These are phyloP conservation scores for Leishmania braziliensis DNA, from an alignment of 208 protist species.

Conservation along the genomic window DNA sequence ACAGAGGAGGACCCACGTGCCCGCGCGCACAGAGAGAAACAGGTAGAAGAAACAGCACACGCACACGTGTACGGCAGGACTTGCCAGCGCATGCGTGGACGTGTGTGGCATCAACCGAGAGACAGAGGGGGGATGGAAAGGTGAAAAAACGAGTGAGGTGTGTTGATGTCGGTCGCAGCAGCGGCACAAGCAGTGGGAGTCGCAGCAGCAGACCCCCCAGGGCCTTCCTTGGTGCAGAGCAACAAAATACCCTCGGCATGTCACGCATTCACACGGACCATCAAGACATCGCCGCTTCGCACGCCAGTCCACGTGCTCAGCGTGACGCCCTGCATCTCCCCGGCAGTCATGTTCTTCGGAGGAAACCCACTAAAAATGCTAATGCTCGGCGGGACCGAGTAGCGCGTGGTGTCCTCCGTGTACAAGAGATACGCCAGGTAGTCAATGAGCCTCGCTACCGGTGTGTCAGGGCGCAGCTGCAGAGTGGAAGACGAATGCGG, in stretches of 20 bases:
- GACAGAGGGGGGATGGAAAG: background rate
- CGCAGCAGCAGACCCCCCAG: conserved; percentile 2
- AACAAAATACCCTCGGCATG: background rate
- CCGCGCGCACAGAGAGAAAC: background rate
- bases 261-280: conserved; percentile 48
- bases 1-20: background rate
- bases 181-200: background rate
- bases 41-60: background rate
- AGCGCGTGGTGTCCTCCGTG: conserved; percentile 40
- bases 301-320: conserved; percentile 45
- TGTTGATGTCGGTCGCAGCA: background rate
- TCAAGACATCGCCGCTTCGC: conserved; percentile 66
- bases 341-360: conserved; percentile 43
- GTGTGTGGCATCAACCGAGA: background rate
- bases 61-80: background rate
- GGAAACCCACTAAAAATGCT: conserved; percentile 54
- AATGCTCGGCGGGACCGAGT: conserved; percentile 37
- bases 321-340: conserved; percentile 25
- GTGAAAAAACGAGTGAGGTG: background rate
- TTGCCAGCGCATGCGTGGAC: background rate
- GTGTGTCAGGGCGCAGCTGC: conserved; percentile 55
- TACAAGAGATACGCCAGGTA: conserved; percentile 72
- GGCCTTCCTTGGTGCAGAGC: background rate
- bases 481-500: conserved; percentile 52
- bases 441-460: conserved; percentile 46